Percentiles rank a stretch among this genome's conserved stretches.
These are phyloP conservation scores for Arthrobotrys musiformis DNA, from an alignment of 2,329 filamentous ascomycete species.

Conservation along the genomic window DNA sequence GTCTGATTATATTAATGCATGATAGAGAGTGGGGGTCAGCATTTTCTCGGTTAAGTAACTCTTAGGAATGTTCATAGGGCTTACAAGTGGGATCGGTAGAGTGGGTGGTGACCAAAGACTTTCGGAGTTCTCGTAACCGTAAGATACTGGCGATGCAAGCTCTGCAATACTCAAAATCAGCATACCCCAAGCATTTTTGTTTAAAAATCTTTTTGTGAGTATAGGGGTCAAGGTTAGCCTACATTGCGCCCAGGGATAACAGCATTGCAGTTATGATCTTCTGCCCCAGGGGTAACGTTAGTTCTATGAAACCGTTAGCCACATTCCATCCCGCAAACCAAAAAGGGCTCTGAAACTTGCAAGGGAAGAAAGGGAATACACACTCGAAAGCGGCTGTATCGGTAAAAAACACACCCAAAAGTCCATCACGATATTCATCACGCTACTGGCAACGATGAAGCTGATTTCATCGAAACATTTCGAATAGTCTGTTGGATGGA, in stretches of 20 bases:
- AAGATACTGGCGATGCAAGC: constrained; percentile 40
- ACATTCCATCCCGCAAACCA: background rate
- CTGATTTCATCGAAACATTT: constrained; percentile 29
- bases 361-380: background rate
- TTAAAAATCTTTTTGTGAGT: too few species aligned
- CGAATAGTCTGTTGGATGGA: constrained; percentile 18
- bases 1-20: too few species aligned
- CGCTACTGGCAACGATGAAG: constrained; percentile 19
- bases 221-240: too few species aligned
- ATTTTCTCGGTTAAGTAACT: too few species aligned
- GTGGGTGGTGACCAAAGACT: constrained; percentile 9
- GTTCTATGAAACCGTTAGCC: constrained; percentile 3
- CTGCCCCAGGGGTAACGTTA: constrained; percentile 33
- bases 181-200: too few species aligned
- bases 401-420: constrained; percentile 47
- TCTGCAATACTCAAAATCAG: background rate
- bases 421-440: constrained; percentile 40
- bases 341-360: background rate
- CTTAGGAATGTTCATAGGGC: too few species aligned
- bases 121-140: constrained; percentile 25
- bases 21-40: background rate
- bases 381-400: constrained; percentile 40
- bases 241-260: constrained; percentile 36
- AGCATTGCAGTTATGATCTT: constrained; percentile 40
- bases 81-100: constrained; percentile 37